Evolutionary conservation across 495 filamentous ascomycete species (phyloP).

Genomic region (Tuber melanosporum): DNA sequence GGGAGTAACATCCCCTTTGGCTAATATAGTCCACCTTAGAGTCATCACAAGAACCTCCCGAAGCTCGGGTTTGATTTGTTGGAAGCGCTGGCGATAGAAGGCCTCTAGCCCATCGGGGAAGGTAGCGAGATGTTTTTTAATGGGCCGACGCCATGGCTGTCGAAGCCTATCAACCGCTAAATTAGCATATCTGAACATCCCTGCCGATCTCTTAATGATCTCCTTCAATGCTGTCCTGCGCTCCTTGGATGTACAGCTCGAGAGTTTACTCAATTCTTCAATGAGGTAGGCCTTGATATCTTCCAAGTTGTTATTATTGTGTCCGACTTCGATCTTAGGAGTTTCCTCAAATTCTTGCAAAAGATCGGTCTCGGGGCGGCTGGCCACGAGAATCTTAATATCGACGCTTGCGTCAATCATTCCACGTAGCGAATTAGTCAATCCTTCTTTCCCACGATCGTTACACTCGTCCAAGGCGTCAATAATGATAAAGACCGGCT

Average conservation of each 20-base stretch:
- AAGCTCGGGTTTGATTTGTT: conserved; percentile 17
- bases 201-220: conserved; percentile 17
- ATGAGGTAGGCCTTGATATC: conserved; percentile 19
- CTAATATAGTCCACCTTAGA: conserved; percentile 17
- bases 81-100: conserved; percentile 18
- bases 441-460: conserved; percentile 13
- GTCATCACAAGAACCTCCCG: conserved; percentile 15
- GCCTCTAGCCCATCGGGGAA: conserved; percentile 14
- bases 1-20: conserved; percentile 16
- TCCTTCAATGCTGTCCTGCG: conserved; percentile 17
- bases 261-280: conserved; percentile 12
- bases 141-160: conserved; percentile 17
- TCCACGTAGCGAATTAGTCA: conserved; percentile 6
- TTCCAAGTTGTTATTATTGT: conserved; percentile 13
- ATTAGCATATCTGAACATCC: conserved; percentile 24
- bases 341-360: neutral
- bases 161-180: conserved; percentile 15
- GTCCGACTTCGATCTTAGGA: conserved; percentile 9
- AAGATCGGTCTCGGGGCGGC: conserved; percentile 15
- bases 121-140: conserved; percentile 11
- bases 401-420: conserved; percentile 1
- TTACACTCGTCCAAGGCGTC: conserved; percentile 41
- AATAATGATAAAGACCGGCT: conserved; percentile 30
- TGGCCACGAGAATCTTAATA: conserved; percentile 15
- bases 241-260: conserved; percentile 10